Base-by-base conservation (phyloP, 208 protist genomes). In the Acanthamoeba lugdunensis region DNA sequence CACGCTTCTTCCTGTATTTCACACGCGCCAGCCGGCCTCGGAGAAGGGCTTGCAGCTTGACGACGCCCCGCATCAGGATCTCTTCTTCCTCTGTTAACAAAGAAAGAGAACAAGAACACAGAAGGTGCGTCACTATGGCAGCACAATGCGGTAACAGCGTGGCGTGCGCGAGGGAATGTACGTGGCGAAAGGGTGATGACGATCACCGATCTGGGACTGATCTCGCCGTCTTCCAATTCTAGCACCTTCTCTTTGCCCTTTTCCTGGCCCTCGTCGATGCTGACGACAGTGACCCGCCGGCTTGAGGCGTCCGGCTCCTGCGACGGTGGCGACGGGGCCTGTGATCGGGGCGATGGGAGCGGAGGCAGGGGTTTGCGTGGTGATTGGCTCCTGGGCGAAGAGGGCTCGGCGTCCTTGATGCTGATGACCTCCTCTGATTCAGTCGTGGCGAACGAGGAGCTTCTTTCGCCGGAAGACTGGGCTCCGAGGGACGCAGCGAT, bases 161-260 rank as follows among this genome's bases (percentile, higher is more conserved):
- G 21, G 37, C 11, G 33, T 25, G 33, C 33, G n/a, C 30, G 11
- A 45, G 18, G n/a, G 69, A 21, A 33, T 28, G 30, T 79, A 79
- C 71, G 71, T 81, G 71, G 71, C 41, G 71, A 52, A 13, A 81
- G 71, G 18, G 71, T 33, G 16, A 81, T 48, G 37, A 50, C 71
- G 28, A 81, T 48, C 30, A 52, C 71, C 71, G 71, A 25, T 8
- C 63, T 61, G 56, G 56, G 56, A 18, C 56, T 61, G 56, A 25
- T 61, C 9, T 69, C 63, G 63, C 25, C 21, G n/a, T 69, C 56
- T 30, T 30, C 61, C 25, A 28, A 28, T 23, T 14, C 63, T 69
- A 69, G 25, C 9, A 30, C 71, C 33, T 81, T 81, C 37, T 81
- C 71, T 25, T 81, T 81, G 41, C 71, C 71, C 71, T 81, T 81